Base-by-base conservation (phyloP, 2,329 filamentous ascomycete genomes). In the Sphaerulina musiva region DNA sequence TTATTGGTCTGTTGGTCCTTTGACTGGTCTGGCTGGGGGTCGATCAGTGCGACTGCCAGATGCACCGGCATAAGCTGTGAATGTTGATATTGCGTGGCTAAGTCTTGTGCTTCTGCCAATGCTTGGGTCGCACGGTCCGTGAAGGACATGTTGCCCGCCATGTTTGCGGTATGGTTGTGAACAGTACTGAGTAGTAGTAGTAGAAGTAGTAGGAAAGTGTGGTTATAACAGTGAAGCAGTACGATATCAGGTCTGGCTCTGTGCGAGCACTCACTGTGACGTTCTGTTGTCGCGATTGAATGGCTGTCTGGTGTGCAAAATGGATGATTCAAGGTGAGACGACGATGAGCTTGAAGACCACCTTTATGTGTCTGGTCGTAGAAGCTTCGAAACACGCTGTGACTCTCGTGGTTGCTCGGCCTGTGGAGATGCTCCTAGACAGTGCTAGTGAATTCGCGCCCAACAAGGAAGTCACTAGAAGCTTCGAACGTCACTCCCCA, bases 61-160 rank as follows among this genome's bases (percentile, higher is more conserved):
- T 98, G 93, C 57, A 97, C 74, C 12, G 93, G 93, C 51, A 91
- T 80, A 57, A 97, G 83, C 72, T 98, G 92, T 40, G 89, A 85
- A 75, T 98, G 93, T 39, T 83, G 83, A 70, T 97, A 95, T 75
- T 93, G 86, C 72, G 90, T 84, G 62, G 92, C 90, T 65, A 97
- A 80, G 56, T 81, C 78, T 78, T 93, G 91, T 71, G 91, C 88
- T 71, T 96, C 89, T 66, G 87, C 83, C 69, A 98, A 80, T 66
- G 92, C 87, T 76, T 92, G 89, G 70, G 91, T 87, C 62, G 89
- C 93, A 74, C 87, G 80, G 74, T 97, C 92, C 62, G 93, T 98
- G 71, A 96, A 96, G 70, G 95, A 86, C 84, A 91, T 89, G 66
- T 84, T 82, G 49, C 84, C 81, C 72, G 80, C 81, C 86, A 90